phyloP scores from a whole-genome alignment of 345 rosid species.

The Euphorbia pulcherrima region DNA sequence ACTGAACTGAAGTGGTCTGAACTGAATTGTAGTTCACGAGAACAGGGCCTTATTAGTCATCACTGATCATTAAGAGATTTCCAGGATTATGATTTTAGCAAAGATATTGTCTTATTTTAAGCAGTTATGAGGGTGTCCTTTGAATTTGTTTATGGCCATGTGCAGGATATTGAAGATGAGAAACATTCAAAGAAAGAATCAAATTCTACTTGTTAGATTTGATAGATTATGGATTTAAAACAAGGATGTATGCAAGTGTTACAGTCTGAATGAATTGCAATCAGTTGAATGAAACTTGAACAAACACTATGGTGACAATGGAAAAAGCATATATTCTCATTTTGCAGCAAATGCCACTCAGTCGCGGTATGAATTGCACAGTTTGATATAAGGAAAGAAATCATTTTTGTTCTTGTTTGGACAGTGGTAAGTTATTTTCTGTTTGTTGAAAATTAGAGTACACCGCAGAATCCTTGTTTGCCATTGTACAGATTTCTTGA shows the following conservation, averaged over 20 bases:
- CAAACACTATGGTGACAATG: not conserved
- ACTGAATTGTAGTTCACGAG: too few species aligned
- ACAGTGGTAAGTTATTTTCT: slow-evolving; percentile 1
- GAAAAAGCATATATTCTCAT: not conserved
- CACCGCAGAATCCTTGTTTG: slow-evolving; percentile 2
- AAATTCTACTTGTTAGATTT: slow-evolving; percentile 14
- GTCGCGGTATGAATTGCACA: slow-evolving; percentile 2
- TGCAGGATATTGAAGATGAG: slow-evolving; percentile 69
- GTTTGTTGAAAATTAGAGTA: slow-evolving; percentile 4
- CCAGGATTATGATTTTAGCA: not conserved
- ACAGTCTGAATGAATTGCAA: not conserved
- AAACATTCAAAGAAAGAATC: slow-evolving; percentile 29
- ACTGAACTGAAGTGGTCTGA: too few species aligned
- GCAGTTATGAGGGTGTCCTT: not conserved
- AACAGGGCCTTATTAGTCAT: too few species aligned
- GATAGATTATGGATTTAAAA: not conserved
- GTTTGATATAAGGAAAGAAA: not conserved
- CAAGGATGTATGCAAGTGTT: not conserved
- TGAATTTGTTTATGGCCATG: slow-evolving; percentile 7
- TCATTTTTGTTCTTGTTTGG: slow-evolving; percentile 10
- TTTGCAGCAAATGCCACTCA: not conserved
- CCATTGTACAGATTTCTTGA: slow-evolving; percentile 29
- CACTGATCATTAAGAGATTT: not conserved
- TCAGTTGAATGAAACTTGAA: not conserved
- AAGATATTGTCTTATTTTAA: not conserved